Conservation (phyloP, 2,329 filamentous ascomycete species). For the Orbilia ellipsospora region DNA sequence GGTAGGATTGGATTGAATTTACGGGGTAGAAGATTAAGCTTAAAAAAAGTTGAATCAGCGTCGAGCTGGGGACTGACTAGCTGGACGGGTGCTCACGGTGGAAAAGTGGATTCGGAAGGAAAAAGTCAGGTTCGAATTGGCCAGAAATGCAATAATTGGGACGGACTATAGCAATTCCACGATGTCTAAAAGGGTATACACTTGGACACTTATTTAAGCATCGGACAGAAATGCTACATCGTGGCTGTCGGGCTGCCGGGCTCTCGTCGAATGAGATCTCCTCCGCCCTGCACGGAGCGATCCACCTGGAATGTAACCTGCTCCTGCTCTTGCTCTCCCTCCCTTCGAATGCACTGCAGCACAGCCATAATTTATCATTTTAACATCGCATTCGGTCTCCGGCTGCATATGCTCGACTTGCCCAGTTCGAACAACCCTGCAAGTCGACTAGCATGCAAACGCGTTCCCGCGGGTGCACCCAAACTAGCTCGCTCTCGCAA, state of each 20-base stretch:
- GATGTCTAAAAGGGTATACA: too few relatives aligned
- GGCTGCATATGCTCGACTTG: too few relatives aligned
- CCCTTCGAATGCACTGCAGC: neutral
- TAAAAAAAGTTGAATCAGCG: too few relatives aligned
- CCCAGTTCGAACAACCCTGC: too few relatives aligned
- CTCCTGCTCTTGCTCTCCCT: neutral
- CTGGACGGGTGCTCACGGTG: neutral
- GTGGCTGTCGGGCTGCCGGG: too few relatives aligned
- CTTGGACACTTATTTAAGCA: too few relatives aligned
- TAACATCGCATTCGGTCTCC: too few relatives aligned
- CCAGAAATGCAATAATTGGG: neutral
- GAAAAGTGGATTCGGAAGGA: neutral
- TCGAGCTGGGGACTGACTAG: neutral
- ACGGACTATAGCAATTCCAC: too few relatives aligned
- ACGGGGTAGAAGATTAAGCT: neutral
- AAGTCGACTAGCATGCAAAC: neutral
- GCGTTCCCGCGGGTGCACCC: too few relatives aligned
- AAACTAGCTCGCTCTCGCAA: too few relatives aligned
- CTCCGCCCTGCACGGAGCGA: slow-evolving; percentile 11
- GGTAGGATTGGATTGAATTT: neutral
- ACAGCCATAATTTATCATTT: too few relatives aligned
- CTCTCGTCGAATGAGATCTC: neutral
- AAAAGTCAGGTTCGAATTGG: neutral
- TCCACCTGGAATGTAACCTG: slow-evolving; percentile 17
- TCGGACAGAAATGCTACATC: too few relatives aligned